Evolutionary conservation across 23 red algal species (phyloP).

Genomic region (Chondrus crispus): DNA sequence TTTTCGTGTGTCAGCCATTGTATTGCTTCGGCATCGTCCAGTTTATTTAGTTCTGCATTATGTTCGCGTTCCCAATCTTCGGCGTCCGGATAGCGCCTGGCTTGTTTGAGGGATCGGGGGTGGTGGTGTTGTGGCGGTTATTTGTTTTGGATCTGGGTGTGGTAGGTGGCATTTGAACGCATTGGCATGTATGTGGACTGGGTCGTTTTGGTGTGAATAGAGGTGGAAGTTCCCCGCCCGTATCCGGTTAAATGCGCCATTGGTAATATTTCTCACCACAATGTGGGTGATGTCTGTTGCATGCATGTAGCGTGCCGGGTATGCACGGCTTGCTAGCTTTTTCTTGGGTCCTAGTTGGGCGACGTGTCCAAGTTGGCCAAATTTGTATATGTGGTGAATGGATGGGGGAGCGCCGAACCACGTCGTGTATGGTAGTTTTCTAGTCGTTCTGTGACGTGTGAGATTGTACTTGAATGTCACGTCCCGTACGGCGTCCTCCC

Average conservation of each 20-base stretch:
- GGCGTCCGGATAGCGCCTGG: background rate
- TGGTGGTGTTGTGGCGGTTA: background rate
- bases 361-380: constrained; percentile 13
- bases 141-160: background rate
- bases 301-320: background rate
- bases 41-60: background rate
- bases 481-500: constrained; percentile 2
- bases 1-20: background rate
- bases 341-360: background rate
- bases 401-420: background rate
- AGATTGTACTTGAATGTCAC: constrained; percentile 16
- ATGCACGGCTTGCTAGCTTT: background rate
- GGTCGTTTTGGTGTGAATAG: background rate
- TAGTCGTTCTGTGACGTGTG: background rate
- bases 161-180: background rate
- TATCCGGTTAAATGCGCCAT: background rate
- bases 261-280: background rate
- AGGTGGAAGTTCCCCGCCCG: constrained; percentile 1
- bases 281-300: background rate
- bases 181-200: background rate
- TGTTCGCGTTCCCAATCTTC: background rate
- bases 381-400: background rate
- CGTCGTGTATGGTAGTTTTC: background rate
- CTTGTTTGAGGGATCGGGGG: background rate
- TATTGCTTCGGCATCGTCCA: background rate